phyloP scores from a whole-genome alignment of 495 filamentous ascomycete genomes.

The Lindgomyces ingoldianus region DNA sequence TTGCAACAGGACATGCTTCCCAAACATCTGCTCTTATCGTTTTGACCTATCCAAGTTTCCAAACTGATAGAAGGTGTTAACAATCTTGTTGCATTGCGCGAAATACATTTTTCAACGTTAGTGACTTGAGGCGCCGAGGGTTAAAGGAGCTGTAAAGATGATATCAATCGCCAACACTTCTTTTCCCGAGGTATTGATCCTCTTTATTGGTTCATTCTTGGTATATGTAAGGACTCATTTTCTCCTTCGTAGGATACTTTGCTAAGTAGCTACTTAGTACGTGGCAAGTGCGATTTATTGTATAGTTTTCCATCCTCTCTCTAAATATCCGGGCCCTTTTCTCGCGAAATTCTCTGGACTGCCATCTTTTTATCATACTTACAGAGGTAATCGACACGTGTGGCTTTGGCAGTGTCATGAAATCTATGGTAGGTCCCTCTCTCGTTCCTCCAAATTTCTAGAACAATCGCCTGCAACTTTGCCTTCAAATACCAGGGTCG shows the following conservation, averaged over 20 bases:
- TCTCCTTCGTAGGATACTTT: slow-evolving; percentile 3
- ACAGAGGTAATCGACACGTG: slow-evolving; percentile 1
- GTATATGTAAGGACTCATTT: slow-evolving; percentile 11
- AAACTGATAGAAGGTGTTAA: background rate
- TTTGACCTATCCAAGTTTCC: background rate
- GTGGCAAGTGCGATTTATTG: slow-evolving; percentile 10
- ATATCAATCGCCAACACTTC: slow-evolving; percentile 5
- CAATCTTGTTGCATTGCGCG: background rate
- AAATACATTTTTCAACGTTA: slow-evolving; percentile 1
- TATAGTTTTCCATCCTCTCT: slow-evolving; percentile 3
- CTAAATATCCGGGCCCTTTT: slow-evolving; percentile 12
- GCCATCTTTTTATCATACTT: slow-evolving; percentile 9
- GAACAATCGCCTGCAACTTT: slow-evolving; percentile 2
- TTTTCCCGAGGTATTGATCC: slow-evolving; percentile 1
- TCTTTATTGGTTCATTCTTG: slow-evolving; percentile 5
- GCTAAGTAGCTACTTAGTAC: slow-evolving; percentile 10
- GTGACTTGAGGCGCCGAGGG: background rate
- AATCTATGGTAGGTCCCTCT: slow-evolving; percentile 3
- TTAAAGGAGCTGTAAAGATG: slow-evolving; percentile 2
- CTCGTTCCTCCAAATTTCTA: background rate
- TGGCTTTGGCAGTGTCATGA: slow-evolving; percentile 4
- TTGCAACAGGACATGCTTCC: background rate
- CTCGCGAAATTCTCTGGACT: background rate
- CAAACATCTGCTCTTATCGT: slow-evolving; percentile 5
- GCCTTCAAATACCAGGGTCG: background rate